phyloP scores from a whole-genome alignment of 1,139 yeast genomes.

The Zygosaccharomyces sapae region DNA sequence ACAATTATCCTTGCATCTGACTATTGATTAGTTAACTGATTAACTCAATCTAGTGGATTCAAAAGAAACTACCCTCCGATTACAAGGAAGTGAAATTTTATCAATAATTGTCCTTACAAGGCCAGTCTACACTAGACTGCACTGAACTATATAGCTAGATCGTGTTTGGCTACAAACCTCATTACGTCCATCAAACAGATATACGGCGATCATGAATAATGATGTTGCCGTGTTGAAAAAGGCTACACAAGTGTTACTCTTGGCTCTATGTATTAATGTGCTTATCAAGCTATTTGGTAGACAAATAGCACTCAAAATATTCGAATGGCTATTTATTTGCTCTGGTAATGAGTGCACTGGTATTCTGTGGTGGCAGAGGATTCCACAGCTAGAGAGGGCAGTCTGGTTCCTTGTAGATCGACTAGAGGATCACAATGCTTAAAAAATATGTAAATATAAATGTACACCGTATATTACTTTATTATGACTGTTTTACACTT shows the following conservation, averaged over 20 bases:
- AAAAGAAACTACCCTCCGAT: neutral
- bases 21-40: neutral
- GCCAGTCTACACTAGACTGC: no score
- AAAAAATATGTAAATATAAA: neutral
- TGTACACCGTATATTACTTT: neutral
- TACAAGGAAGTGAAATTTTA: neutral
- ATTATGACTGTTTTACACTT: neutral
- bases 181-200: neutral
- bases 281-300: constrained; percentile 10
- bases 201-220: constrained; percentile 2
- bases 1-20: neutral
- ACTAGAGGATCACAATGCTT: constrained; percentile 15
- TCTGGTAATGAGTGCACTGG: constrained; percentile 17
- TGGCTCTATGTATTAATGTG: constrained; percentile 17
- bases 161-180: no score
- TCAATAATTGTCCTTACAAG: neutral
- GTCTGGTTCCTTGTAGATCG: constrained; percentile 28
- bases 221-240: constrained; percentile 6
- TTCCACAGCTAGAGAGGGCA: constrained; percentile 19
- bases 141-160: no score
- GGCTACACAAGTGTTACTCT: constrained; percentile 8
- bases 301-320: constrained; percentile 11
- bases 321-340: constrained; percentile 20
- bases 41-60: neutral
- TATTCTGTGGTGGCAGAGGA: constrained; percentile 29